phyloP scores from a whole-genome alignment of 2,329 filamentous ascomycete species.

The Neospermospora avenae region DNA sequence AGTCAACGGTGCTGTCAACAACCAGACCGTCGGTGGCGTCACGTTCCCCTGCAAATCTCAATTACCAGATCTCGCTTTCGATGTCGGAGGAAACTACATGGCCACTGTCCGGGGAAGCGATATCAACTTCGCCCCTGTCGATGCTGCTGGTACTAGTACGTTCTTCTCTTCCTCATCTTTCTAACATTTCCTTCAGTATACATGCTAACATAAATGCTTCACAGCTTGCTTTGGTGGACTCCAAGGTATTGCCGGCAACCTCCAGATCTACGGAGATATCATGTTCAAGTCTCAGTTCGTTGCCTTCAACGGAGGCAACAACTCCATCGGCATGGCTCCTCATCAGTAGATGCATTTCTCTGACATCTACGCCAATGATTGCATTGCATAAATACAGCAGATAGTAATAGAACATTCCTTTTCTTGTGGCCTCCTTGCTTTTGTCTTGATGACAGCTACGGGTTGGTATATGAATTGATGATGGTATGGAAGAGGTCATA shows the following conservation, averaged over 20 bases:
- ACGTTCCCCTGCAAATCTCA: constrained; percentile 38
- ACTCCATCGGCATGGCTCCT: constrained; percentile 49
- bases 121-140: constrained; percentile 52
- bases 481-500: background rate
- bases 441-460: background rate
- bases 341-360: constrained; percentile 25
- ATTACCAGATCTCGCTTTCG: constrained; percentile 38
- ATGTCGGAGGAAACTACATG: constrained; percentile 41
- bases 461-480: background rate
- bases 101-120: constrained; percentile 43
- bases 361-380: background rate
- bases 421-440: background rate
- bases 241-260: constrained; percentile 52
- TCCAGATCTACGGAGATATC: constrained; percentile 63
- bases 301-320: constrained; percentile 54
- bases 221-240: constrained; percentile 65
- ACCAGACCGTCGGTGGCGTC: constrained; percentile 36
- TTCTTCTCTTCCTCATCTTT: constrained; percentile 15
- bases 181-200: background rate
- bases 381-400: background rate
- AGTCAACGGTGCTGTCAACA: constrained; percentile 38
- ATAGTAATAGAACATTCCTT: constrained; percentile 1
- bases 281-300: constrained; percentile 61
- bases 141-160: constrained; percentile 46
- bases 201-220: constrained; percentile 8